A percentile compares a stretch with the other conserved stretches of the same genome.
Conservation (phyloP, 768 basidiomycete species). For the Boletus reticuloceps region DNA sequence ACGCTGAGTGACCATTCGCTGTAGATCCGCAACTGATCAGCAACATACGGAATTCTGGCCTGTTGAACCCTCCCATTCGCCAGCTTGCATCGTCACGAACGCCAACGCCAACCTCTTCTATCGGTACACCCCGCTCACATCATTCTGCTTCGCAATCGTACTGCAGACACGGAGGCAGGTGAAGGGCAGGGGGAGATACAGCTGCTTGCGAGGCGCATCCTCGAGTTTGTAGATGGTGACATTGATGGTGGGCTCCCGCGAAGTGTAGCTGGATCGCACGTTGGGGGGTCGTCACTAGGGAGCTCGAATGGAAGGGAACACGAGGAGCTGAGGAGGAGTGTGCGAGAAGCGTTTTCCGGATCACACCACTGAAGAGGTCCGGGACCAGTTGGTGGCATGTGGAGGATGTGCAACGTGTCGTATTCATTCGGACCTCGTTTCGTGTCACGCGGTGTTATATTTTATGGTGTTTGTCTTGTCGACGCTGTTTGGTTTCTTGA, state of each 20-base stretch:
- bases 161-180: conserved; percentile 77
- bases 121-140: conserved; percentile 72
- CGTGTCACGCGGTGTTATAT: background rate
- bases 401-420: no score
- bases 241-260: conserved; percentile 56
- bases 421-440: no score
- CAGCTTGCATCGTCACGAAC: conserved; percentile 73
- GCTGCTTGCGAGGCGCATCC: conserved; percentile 75
- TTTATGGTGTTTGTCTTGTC: conserved; percentile 6
- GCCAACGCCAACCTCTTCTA: conserved; percentile 67
- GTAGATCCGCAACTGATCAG: conserved; percentile 84
- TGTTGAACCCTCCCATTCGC: conserved; percentile 84
- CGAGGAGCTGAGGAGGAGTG: conserved; percentile 78
- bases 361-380: conserved; percentile 40
- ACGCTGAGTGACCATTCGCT: background rate
- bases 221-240: conserved; percentile 84
- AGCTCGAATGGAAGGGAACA: conserved; percentile 61
- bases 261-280: conserved; percentile 62
- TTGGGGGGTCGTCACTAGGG: conserved; percentile 67
- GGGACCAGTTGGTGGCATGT: background rate
- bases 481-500: background rate
- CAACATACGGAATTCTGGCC: conserved; percentile 82
- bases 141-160: conserved; percentile 69
- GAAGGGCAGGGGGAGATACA: conserved; percentile 94
- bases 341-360: conserved; percentile 75